phyloP scores from a whole-genome alignment of 2,329 filamentous ascomycete genomes.

The Scedosporium minutisporum region DNA sequence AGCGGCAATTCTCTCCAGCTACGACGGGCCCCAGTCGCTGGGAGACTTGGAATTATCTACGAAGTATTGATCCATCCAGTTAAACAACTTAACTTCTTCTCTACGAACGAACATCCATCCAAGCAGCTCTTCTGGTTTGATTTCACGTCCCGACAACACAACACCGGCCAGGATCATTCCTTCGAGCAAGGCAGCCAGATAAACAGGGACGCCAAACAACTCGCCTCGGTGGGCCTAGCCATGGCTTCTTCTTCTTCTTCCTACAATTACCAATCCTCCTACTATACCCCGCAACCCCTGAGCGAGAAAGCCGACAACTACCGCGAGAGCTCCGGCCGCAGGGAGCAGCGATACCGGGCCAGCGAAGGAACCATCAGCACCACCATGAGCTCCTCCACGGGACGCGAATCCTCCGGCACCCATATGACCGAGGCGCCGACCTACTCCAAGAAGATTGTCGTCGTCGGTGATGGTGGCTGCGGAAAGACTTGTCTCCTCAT shows the following conservation, averaged over 20 bases:
- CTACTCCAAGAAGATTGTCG: slow-evolving; percentile 98
- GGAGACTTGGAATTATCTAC: no score
- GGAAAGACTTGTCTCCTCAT: slow-evolving; percentile 98
- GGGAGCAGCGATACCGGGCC: slow-evolving; percentile 51
- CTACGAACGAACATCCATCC: not conserved
- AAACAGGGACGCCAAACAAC: not conserved
- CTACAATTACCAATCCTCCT: slow-evolving; percentile 4
- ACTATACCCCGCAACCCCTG: not conserved
- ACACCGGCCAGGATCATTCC: not conserved
- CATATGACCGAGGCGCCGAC: slow-evolving; percentile 82
- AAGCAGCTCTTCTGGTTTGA: no score
- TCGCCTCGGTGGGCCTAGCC: not conserved
- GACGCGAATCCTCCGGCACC: slow-evolving; percentile 69
- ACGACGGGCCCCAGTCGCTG: no score
- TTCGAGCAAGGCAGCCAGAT: not conserved
- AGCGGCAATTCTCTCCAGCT: no score
- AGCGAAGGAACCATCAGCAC: slow-evolving; percentile 90
- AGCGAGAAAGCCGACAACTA: slow-evolving; percentile 7
- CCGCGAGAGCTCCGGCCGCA: slow-evolving; percentile 16
- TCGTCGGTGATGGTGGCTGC: slow-evolving; percentile 94
- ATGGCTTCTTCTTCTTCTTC: slow-evolving; percentile 7
- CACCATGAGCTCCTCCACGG: slow-evolving; percentile 64
- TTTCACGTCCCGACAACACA: no score
- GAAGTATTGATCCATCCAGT: no score
- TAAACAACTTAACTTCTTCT: no score